phyloP scores from a whole-genome alignment of 768 basidiomycete genomes.

The Cystobasidium ongulense region DNA sequence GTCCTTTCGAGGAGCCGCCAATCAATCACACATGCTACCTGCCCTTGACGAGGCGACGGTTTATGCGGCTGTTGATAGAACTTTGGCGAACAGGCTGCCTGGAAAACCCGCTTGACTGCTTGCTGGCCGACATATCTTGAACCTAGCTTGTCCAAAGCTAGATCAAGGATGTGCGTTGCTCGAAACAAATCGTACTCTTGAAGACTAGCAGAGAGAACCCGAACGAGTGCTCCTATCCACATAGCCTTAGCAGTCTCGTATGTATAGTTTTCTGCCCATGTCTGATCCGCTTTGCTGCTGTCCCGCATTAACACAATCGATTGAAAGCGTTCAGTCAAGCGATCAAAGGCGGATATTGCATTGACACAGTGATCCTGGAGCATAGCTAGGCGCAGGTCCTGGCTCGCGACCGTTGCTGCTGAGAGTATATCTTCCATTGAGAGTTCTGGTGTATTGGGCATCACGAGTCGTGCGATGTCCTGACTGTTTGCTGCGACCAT shows the following conservation, averaged over 20 bases:
- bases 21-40: background rate
- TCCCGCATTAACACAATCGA: too few relatives aligned
- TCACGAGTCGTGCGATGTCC: background rate
- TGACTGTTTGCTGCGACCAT: background rate
- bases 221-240: background rate
- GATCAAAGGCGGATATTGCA: background rate
- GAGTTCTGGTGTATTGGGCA: background rate
- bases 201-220: background rate
- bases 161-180: background rate
- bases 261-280: background rate
- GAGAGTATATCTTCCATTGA: background rate
- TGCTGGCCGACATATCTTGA: background rate
- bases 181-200: background rate
- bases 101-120: background rate
- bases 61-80: background rate
- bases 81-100: conserved; percentile 10
- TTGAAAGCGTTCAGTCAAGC: background rate
- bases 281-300: too few relatives aligned
- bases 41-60: background rate
- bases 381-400: background rate
- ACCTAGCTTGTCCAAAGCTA: conserved; percentile 8
- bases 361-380: background rate
- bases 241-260: background rate
- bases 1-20: background rate
- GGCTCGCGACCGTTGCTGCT: background rate